Base-by-base conservation (phyloP, 2,329 filamentous ascomycete species). In the Hypoxylon sp. region DNA sequence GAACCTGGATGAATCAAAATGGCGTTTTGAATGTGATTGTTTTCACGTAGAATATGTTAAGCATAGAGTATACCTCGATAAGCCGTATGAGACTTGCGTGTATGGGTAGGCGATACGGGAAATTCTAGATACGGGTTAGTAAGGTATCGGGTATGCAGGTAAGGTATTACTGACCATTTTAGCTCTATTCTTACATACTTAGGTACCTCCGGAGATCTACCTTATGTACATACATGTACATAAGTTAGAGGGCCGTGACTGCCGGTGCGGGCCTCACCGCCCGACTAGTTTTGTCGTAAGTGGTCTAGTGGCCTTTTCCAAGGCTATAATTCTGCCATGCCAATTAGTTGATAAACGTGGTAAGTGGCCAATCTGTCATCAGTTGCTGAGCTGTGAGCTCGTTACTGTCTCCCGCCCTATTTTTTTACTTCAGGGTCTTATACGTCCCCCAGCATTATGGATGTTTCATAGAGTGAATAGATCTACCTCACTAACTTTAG, bases 321-420 rank as follows among this genome's bases (percentile, higher is more conserved):
- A 30, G 39, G 63, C 47, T 63, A 66, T 70, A 67, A 74, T 76
- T 75, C 74, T 75, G 74, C 74, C 73, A 60, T 16, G 37, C 27
- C 37, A 45, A 34, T 25, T 29, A 51, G 34, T 39, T 45, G 23
- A 21, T 43, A 21, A 37, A 53, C 39, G 37, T 63, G 52, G 51
- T 60, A 61, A 68, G 60, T 69, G 66, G 66, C 63, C 66, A 69
- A 59, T 63, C 63, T 69, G 66, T 66, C 66, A 69, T 69, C 66
- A 69, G 66, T 45, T 47, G n/a, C 46, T 47, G 41, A 63, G 47
- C 41, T 63, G 37, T 51, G 54, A 68, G 41, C 55, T 47, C 53
- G 51, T 65, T 56, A 64, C 43, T n/a, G n/a, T 50, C 47, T 46
- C 21, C 39, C 37, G 37, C n/a, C 14, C 29, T 32, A 19, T 25